phyloP scores from a whole-genome alignment of 1,284 basidiomycete species.

The Ustilago curta region DNA sequence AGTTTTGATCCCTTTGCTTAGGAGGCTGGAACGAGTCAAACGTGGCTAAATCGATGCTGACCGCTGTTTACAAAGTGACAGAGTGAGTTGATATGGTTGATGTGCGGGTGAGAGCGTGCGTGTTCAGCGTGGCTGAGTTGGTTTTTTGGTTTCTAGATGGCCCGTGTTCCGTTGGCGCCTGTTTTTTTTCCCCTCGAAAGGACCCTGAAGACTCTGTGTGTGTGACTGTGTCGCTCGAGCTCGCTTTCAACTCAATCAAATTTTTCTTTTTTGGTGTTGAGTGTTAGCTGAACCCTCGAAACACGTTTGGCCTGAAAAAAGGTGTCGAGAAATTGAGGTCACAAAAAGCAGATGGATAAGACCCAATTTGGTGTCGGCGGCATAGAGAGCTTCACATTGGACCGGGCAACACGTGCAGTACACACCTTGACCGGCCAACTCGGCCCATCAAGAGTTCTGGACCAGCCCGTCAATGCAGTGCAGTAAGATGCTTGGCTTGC shows the following conservation, averaged over 20 bases:
- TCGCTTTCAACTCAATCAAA: neutral
- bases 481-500: too few relatives aligned
- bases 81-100: neutral
- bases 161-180: neutral
- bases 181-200: neutral
- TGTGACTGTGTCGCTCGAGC: neutral
- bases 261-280: neutral
- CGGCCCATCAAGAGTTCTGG: slow-evolving; percentile 1
- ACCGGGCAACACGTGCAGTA: neutral
- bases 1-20: too few relatives aligned
- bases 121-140: slow-evolving; percentile 1
- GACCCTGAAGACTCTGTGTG: neutral
- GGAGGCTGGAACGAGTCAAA: neutral
- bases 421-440: slow-evolving; percentile 3
- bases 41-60: neutral
- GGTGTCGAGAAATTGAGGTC: slow-evolving; percentile 4
- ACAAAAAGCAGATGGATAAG: neutral
- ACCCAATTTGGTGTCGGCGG: too few relatives aligned
- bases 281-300: slow-evolving; percentile 3
- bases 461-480: neutral
- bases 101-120: neutral
- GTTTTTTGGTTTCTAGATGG: neutral
- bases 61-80: neutral
- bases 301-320: neutral
- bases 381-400: neutral